Conservation (phyloP, 306 rosid genomes). For the Cicer arietinum region DNA sequence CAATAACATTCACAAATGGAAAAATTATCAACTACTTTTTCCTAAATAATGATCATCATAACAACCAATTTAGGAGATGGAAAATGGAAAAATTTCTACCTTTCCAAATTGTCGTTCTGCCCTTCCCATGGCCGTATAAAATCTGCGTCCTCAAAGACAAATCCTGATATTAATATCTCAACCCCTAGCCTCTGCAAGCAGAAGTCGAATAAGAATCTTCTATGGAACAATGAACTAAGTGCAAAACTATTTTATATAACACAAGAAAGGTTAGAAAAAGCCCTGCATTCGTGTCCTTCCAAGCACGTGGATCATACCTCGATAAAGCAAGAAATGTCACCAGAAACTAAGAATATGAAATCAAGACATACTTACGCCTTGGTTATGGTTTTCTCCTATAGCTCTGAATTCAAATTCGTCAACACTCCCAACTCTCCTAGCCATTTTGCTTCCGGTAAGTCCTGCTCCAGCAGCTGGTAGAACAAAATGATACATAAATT, state of each 20-base stretch:
- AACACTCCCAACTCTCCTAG: slow-evolving; percentile 64
- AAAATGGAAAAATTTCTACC: slow-evolving; percentile 57
- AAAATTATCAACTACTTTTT: slow-evolving; percentile 20
- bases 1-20: slow-evolving; percentile 16
- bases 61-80: slow-evolving; percentile 22
- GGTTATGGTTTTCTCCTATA: slow-evolving; percentile 62
- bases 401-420: slow-evolving; percentile 72
- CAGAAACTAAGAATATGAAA: slow-evolving; percentile 40
- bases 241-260: slow-evolving; percentile 7
- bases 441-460: slow-evolving; percentile 72
- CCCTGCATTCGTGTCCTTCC: slow-evolving; percentile 31
- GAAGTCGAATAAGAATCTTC: slow-evolving; percentile 31
- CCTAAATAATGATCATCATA: slow-evolving; percentile 34
- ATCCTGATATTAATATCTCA: slow-evolving; percentile 85
- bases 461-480: slow-evolving; percentile 70
- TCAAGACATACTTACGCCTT: slow-evolving; percentile 61
- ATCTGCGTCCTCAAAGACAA: slow-evolving; percentile 77
- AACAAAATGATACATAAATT: slow-evolving; percentile 28
- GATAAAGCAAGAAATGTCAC: slow-evolving; percentile 32
- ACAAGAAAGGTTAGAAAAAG: slow-evolving; percentile 34
- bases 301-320: slow-evolving; percentile 17
- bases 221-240: slow-evolving; percentile 21
- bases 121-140: slow-evolving; percentile 95
- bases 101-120: slow-evolving; percentile 69
- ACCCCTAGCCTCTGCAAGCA: slow-evolving; percentile 78